phyloP scores from a whole-genome alignment of 164 flowering plant genomes.

The Liquidambar formosana region DNA sequence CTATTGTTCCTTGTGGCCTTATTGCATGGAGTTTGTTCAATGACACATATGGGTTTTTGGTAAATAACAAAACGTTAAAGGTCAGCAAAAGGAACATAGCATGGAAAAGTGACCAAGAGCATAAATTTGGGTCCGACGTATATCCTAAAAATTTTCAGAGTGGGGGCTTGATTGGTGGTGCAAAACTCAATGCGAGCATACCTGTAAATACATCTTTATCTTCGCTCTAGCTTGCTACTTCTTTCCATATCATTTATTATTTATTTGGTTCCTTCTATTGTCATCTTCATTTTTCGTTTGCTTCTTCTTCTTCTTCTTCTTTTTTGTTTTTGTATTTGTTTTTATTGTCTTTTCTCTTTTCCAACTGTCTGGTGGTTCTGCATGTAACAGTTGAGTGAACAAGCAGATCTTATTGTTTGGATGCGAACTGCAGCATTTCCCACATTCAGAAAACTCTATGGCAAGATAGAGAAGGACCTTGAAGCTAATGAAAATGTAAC shows the following conservation, averaged over 20 bases:
- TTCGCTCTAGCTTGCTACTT: not conserved
- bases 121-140: conserved; percentile 75
- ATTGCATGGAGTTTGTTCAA: conserved; percentile 91
- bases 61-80: conserved; percentile 27
- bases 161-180: conserved; percentile 74
- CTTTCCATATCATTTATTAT: too few species aligned
- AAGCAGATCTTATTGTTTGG: conserved; percentile 97
- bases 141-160: conserved; percentile 86
- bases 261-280: not conserved
- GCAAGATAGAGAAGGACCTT: conserved; percentile 86
- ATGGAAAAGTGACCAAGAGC: conserved; percentile 67
- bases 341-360: too few species aligned
- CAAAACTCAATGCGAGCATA: conserved; percentile 62
- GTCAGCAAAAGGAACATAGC: too few species aligned
- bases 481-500: conserved; percentile 48
- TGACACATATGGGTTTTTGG: conserved; percentile 66
- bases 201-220: conserved; percentile 51
- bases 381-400: conserved; percentile 68
- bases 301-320: not conserved
- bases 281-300: too few species aligned
- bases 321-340: not conserved
- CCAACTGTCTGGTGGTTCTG: too few species aligned
- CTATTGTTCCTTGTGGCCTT: conserved; percentile 89
- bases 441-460: conserved; percentile 91
- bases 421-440: conserved; percentile 99